Evolutionary conservation across 345 rosid genomes (phyloP).

Genomic region (Euphorbia pulcherrima): DNA sequence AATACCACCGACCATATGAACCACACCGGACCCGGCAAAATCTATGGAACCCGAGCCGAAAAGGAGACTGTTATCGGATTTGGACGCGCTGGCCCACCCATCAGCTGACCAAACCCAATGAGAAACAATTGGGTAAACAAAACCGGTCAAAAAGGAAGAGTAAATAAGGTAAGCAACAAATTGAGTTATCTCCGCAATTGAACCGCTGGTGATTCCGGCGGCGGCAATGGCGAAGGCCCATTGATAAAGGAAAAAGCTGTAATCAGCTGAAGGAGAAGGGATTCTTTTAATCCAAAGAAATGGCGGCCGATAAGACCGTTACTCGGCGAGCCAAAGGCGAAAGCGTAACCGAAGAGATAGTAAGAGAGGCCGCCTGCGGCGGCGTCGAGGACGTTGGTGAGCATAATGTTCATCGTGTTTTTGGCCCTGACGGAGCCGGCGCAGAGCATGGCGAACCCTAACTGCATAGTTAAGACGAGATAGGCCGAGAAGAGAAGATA

Average conservation of each 20-base stretch:
- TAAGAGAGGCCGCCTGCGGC: constrained; percentile 31
- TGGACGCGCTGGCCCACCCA: constrained; percentile 56
- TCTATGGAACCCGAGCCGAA: constrained; percentile 46
- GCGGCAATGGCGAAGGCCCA: constrained; percentile 67
- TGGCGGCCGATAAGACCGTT: constrained; percentile 28
- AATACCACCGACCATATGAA: constrained; percentile 45
- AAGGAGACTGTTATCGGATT: constrained; percentile 28
- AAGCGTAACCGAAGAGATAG: constrained; percentile 33
- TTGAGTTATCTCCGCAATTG: constrained; percentile 70
- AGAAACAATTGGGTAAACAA: constrained; percentile 57
- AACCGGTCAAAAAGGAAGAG: constrained; percentile 58
- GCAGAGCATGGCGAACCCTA: constrained; percentile 40
- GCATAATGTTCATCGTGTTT: constrained; percentile 35
- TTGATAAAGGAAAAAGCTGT: constrained; percentile 54
- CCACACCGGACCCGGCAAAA: constrained; percentile 45
- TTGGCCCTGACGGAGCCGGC: constrained; percentile 34
- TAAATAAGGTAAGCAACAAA: constrained; percentile 61
- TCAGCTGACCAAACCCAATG: constrained; percentile 67
- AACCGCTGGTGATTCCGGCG: constrained; percentile 60
- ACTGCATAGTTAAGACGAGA: constrained; percentile 64
- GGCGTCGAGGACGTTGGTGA: constrained; percentile 34
- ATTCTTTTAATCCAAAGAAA: constrained; percentile 22
- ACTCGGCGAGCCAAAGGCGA: constrained; percentile 22
- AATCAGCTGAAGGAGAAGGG: constrained; percentile 22
- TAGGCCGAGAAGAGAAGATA: constrained; percentile 71